Base-by-base conservation (phyloP, 2,329 filamentous ascomycete species). In the Stenocarpella maydis region DNA sequence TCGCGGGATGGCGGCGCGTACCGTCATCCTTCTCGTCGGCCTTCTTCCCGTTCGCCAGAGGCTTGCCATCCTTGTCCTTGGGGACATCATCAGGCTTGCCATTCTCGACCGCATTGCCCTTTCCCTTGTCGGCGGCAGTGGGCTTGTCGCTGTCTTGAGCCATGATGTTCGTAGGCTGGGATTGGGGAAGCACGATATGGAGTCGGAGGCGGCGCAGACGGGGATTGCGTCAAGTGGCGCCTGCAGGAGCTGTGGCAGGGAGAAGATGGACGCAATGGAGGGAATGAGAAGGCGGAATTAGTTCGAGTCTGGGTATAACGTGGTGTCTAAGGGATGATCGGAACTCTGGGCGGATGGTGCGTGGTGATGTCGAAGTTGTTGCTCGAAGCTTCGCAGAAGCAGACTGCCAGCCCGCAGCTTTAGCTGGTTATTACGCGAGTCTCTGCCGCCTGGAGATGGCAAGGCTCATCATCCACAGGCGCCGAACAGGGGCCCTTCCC, bases 111-210 rank as follows among this genome's bases (percentile, higher is more conserved):
- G 91, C 94, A 86, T 98, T 99, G 80, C 90, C 95, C 87, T 99
- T 99, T 83, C 94, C 95, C 88, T 98, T 98, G 83, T 97, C 94
- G 80, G 90, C 88, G 80, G 91, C 85, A 82, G 92, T 93, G 81
- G 92, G 87, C 86, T 91, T 88, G 84, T 97, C 93, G 85, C 91
- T 93, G 83, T 97, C 94, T 87, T 97, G 93, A 84, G 95, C 95
- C 96, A 98, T 97, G 74, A 69, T 78, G 19, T 49, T 64, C 39
- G 50, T 65, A 54, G 67, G 63, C 41, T 60, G 53, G 31, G 60
- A 34, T 39, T 69, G 2, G 34, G 39, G 26, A 37, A 50, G 49
- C 45, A 65, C 24, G 69, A 41, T 45, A 17, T n/a, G 50, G 37
- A 41, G 41, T 37, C 28, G 41, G 24, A 34, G 53, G 55, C 65